A percentile compares a stretch with the other conserved stretches of the same genome.
phyloP scores from a whole-genome alignment of 805 yeast genomes.

The Kodamaea hsintzibuensis region DNA sequence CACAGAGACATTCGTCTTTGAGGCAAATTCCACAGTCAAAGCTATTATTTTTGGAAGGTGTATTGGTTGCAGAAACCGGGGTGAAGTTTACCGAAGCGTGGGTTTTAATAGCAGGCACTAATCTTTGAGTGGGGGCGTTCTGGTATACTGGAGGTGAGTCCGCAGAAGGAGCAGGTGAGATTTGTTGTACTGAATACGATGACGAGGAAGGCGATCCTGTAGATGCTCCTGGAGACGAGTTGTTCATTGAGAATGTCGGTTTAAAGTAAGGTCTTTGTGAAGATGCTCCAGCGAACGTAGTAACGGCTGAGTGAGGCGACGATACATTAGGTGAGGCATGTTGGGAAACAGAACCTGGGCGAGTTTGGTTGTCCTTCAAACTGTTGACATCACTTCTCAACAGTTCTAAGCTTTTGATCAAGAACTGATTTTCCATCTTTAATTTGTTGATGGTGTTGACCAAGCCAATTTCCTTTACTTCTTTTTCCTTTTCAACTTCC shows the following conservation, averaged over 20 bases:
- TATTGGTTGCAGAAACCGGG: conserved; percentile 10
- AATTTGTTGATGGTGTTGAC: conserved; percentile 52
- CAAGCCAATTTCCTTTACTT: conserved; percentile 55
- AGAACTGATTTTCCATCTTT: conserved; percentile 45
- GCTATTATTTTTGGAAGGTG: conserved; percentile 21
- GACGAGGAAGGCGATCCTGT: conserved; percentile 17
- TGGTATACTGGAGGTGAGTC: conserved; percentile 42
- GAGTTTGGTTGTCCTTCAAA: conserved; percentile 15
- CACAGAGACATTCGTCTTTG: conserved; percentile 71
- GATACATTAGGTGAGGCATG: not conserved
- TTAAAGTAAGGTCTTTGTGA: conserved; percentile 8
- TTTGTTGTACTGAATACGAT: conserved; percentile 44
- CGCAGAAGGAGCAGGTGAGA: conserved; percentile 55
- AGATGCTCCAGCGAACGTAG: not conserved
- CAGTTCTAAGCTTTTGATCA: conserved; percentile 45
- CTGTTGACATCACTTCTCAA: conserved; percentile 33
- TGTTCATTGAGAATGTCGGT: conserved; percentile 11
- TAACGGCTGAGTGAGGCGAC: not conserved
- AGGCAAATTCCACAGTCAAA: conserved; percentile 65
- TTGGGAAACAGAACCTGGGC: not conserved
- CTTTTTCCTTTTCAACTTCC: conserved; percentile 68
- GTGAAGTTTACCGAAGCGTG: conserved; percentile 12
- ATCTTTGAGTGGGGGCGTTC: not conserved
- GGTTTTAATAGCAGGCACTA: conserved; percentile 6
- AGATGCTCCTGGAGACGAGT: conserved; percentile 27